Base-by-base conservation (phyloP, 2,329 filamentous ascomycete genomes). In the Claviceps capensis region DNA sequence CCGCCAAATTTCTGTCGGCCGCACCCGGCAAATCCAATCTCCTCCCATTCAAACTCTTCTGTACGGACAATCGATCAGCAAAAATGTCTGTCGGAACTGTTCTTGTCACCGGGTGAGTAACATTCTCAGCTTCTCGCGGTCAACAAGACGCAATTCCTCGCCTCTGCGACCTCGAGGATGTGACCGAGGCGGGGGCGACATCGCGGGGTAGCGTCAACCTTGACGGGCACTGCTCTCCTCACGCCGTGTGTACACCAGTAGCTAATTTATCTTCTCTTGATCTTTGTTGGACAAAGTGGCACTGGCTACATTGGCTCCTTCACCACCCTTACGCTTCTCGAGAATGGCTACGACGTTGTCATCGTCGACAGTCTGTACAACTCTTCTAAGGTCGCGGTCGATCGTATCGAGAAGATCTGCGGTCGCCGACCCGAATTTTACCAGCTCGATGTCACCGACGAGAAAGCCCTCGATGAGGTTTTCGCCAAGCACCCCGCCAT, bases 251-350 rank as follows among this genome's bases (percentile, higher is more conserved):
- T 34, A 22, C 40, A 26, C 22, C 40, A 23, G 41, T 17, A 30
- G 55, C 61, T 63, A 54, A 64, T 55, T 48, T 45, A 22, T 38
- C 47, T 47, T 41, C 38, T 60, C 61, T 6, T 34, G 9, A 34
- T n/a, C 38, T 38, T 23, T 22, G 16, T 9, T 16, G 17, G 22
- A 47, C 43, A 47, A 46, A 54, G 93, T 79, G 93, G 93, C 65
- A 95, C 90, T 59, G 93, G 93, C 74, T 98, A 98, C 78, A 98
- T 98, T 71, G 93, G 93, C 68, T 97, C 91, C 49, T 97, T 97
- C 77, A 98, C 93, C 56, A 77, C 87, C 52, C 83, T 98, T 49
- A 85, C 89, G 51, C 86, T 98, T 26, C 87, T 98, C 60, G 79
- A 96, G 66, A 86, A 93, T 65, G 90, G 83, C 69, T 97, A 97